phyloP scores from a whole-genome alignment of 1,139 yeast genomes.

The Geotrichum candidum region DNA sequence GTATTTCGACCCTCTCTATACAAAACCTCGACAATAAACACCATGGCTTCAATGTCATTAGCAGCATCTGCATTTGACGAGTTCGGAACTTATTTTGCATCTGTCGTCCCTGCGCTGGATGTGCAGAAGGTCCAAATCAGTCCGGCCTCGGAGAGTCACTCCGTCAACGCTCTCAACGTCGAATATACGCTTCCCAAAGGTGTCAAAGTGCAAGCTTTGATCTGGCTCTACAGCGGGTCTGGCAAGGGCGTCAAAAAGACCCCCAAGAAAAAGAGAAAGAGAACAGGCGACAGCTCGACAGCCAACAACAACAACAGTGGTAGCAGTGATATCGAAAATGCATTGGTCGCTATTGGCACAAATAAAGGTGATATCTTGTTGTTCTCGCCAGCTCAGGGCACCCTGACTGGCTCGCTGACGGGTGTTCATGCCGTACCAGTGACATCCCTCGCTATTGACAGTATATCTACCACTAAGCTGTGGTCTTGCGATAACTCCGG shows the following conservation, averaged over 20 bases:
- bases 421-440: slow-evolving; percentile 51
- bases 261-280: slow-evolving; percentile 35
- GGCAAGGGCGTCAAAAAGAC: slow-evolving; percentile 19
- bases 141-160: slow-evolving; percentile 9
- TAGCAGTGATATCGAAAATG: slow-evolving; percentile 9
- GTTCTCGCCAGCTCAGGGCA: slow-evolving; percentile 62
- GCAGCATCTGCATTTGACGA: slow-evolving; percentile 45
- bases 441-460: slow-evolving; percentile 44
- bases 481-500: slow-evolving; percentile 68
- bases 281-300: slow-evolving; percentile 10
- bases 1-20: not conserved
- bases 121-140: slow-evolving; percentile 60
- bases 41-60: slow-evolving; percentile 19
- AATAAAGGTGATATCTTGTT: slow-evolving; percentile 59
- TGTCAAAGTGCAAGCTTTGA: slow-evolving; percentile 45
- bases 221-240: slow-evolving; percentile 44
- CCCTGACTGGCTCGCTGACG: slow-evolving; percentile 47
- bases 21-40: not conserved
- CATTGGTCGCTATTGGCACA: slow-evolving; percentile 56
- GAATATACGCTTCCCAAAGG: slow-evolving; percentile 48
- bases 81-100: slow-evolving; percentile 55
- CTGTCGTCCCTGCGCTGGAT: slow-evolving; percentile 65
- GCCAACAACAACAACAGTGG: not conserved
- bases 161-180: slow-evolving; percentile 20
- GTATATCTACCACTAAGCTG: slow-evolving; percentile 13